Conservation (phyloP, 345 rosid genomes). For the Abelmoschus esculentus region DNA sequence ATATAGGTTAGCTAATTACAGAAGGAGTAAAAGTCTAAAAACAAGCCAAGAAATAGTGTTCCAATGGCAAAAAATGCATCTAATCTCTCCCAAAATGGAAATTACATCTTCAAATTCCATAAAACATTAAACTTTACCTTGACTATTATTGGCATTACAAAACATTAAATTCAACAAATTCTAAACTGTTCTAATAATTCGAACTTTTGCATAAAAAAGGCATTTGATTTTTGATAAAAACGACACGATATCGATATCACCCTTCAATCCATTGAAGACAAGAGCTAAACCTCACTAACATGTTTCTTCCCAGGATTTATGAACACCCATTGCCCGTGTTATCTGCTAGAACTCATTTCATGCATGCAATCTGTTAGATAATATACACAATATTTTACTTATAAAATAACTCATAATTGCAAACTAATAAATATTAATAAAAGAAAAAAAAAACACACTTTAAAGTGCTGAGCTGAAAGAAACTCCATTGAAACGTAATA, state of each 20-base stretch:
- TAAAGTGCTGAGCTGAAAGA: neutral
- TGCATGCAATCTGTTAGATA: constrained; percentile 2
- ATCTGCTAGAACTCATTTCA: neutral
- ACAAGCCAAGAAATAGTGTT: too few species aligned
- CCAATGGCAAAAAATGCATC: neutral
- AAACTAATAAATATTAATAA: neutral
- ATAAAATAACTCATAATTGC: neutral
- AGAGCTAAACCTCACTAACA: neutral
- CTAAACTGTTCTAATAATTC: neutral
- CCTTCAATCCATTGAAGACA: neutral
- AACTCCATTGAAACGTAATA: neutral
- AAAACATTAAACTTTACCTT: neutral
- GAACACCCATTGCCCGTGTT: neutral
- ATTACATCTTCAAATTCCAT: neutral
- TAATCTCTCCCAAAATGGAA: neutral
- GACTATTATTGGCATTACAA: neutral
- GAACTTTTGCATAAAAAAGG: neutral
- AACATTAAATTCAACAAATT: neutral
- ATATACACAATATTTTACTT: neutral
- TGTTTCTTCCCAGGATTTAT: neutral
- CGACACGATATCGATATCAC: neutral
- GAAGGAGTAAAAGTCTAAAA: neutral
- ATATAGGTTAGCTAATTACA: neutral
- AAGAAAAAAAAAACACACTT: neutral
- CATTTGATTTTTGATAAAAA: neutral